Evolutionary conservation across 2,329 filamentous ascomycete genomes (phyloP), one percentile per base, ranked within the genome.

Genomic region (Fusarium sp.): DNA sequence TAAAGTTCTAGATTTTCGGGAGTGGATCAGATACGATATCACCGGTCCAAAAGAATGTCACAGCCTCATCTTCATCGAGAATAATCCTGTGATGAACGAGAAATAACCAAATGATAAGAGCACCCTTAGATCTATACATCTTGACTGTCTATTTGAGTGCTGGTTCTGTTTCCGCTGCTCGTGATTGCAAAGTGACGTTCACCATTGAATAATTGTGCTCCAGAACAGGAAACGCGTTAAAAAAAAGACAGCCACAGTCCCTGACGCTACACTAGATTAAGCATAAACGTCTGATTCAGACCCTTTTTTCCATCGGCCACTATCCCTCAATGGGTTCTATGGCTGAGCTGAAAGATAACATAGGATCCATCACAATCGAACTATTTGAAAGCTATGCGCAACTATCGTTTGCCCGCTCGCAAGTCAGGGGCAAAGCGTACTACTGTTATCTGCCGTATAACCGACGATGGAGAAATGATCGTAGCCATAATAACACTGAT

Each of bases 11-110:
- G 55, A 59, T 59, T 33, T 8, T 17, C 17, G 9, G 13, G 4
- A 11, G 55, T 53, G 55, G 55, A 39, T 25, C 55, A 36, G 5
- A 8, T 3, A 11, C 6, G 2, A 18, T 12, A 39, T 39, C 4
- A 8, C 4, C 7, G 20, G 15, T 8, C 0, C 5, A n/a, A 20
- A 20, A 25, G 33, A 20, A 20, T 5, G 6, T 8, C 17, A 12
- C 4, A 4, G 6, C 7, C 14, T 1, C 5, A 10, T 13, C 0
- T 7, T 7, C 18, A 13, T 33, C 2, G n/a, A 18, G 1, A 18
- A 33, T 2, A 2, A 22, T 4, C 8, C 4, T 17, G 10, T 12
- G 1, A 22, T 14, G 2, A n/a, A 41, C 18, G 2, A 3, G 1
- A 14, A 18, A 1, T 3, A 9, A 4, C 4, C 7, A 9, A 22